Conservation (phyloP, 139 green algal species). For the Chlorella sp. region DNA sequence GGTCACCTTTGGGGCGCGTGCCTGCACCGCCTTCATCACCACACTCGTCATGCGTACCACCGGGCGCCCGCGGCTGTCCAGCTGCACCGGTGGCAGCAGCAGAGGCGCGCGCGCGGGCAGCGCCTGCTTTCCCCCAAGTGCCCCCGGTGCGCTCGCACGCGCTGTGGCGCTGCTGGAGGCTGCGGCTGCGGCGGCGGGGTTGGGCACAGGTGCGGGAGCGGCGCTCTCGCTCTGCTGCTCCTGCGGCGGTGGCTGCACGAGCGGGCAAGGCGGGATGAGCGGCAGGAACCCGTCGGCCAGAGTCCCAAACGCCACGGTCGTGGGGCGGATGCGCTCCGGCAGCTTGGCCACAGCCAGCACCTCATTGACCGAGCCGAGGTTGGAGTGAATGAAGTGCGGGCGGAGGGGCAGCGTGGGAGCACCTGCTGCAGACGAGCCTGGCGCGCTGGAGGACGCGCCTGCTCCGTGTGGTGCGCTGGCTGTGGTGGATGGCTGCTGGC, state of each 20-base stretch:
- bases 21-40: constrained; percentile 25
- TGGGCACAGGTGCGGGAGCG: too few relatives aligned
- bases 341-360: neutral
- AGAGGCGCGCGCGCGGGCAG: too few relatives aligned
- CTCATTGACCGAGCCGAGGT: neutral
- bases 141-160: too few relatives aligned
- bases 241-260: too few relatives aligned
- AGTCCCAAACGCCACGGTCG: constrained; percentile 48
- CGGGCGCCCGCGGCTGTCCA: neutral
- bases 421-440: neutral
- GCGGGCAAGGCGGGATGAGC: constrained; percentile 27
- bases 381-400: neutral
- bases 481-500: too few relatives aligned
- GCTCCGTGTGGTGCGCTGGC: too few relatives aligned
- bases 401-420: neutral
- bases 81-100: too few relatives aligned
- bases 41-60: constrained; percentile 3
- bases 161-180: too few relatives aligned
- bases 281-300: constrained; percentile 60
- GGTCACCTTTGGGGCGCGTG: neutral
- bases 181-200: constrained; percentile 8
- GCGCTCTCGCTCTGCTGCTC: too few relatives aligned
- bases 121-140: too few relatives aligned
- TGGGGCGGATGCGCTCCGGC: neutral
- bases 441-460: too few relatives aligned